Evolutionary conservation across 768 basidiomycete species (phyloP).

Genomic region (Podaxis sp.): DNA sequence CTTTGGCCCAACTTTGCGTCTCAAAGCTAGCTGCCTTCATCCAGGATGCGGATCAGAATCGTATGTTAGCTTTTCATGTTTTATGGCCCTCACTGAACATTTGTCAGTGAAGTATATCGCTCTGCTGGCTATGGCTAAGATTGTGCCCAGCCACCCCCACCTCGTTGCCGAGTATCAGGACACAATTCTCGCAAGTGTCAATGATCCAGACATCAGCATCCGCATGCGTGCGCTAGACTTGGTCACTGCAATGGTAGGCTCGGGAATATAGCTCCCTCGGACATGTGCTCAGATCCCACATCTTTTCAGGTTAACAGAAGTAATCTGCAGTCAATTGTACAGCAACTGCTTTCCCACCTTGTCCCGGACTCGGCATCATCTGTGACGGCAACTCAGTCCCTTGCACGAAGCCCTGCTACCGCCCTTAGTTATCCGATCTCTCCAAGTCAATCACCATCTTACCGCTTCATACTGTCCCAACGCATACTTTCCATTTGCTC

Average conservation of each 20-base stretch:
- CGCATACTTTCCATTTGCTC: constrained; percentile 87
- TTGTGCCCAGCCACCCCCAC: constrained; percentile 88
- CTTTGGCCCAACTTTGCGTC: constrained; percentile 84
- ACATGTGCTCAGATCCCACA: constrained; percentile 5
- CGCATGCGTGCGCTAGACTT: constrained; percentile 95
- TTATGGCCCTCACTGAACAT: constrained; percentile 4
- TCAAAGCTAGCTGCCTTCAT: constrained; percentile 92
- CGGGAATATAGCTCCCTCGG: not conserved
- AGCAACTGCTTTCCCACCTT: constrained; percentile 87
- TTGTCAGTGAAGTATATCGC: constrained; percentile 93
- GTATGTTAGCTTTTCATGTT: constrained; percentile 48
- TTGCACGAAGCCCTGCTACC: constrained; percentile 40
- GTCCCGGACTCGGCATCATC: constrained; percentile 55
- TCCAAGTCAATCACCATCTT: constrained; percentile 76
- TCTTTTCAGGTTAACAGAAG: constrained; percentile 69
- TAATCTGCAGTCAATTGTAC: constrained; percentile 88
- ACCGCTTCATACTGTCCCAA: constrained; percentile 80
- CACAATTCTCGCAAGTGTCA: constrained; percentile 84
- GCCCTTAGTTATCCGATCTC: constrained; percentile 36
- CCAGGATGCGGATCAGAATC: constrained; percentile 91
- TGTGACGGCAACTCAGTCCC: constrained; percentile 60
- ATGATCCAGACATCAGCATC: constrained; percentile 93
- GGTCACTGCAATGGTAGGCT: constrained; percentile 84
- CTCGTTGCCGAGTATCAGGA: constrained; percentile 91
- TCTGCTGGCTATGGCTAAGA: constrained; percentile 91